Conservation (phyloP, 2,329 filamentous ascomycete genomes). For the Penicillium sp. region DNA sequence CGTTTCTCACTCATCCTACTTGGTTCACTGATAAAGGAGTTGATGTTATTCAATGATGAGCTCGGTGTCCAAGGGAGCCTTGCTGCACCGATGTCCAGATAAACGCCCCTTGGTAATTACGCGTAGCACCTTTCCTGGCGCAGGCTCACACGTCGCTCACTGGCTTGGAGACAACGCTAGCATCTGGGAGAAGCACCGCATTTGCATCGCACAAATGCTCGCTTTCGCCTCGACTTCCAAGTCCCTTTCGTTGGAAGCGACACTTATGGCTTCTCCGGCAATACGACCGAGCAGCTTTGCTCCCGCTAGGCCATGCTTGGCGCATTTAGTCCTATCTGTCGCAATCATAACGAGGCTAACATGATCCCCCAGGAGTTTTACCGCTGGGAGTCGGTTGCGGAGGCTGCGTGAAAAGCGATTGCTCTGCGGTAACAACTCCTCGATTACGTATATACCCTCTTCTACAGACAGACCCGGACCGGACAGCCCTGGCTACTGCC, state of each 20-base stretch:
- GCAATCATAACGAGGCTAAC: slow-evolving; percentile 68
- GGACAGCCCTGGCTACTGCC: slow-evolving; percentile 72
- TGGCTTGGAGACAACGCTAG: slow-evolving; percentile 67
- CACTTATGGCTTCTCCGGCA: slow-evolving; percentile 74
- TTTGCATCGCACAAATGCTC: slow-evolving; percentile 64
- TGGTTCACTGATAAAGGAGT: background rate
- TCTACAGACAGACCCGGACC: slow-evolving; percentile 63
- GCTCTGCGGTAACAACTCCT: slow-evolving; percentile 74
- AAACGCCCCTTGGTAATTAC: slow-evolving; percentile 74
- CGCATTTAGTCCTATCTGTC: slow-evolving; percentile 76
- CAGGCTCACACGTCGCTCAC: slow-evolving; percentile 64
- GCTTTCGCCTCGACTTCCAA: slow-evolving; percentile 67
- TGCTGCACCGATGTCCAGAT: slow-evolving; percentile 67
- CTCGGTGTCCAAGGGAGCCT: slow-evolving; percentile 65
- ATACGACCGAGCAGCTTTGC: slow-evolving; percentile 71
- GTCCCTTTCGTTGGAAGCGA: slow-evolving; percentile 73
- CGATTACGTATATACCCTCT: slow-evolving; percentile 78
- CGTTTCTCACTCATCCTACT: slow-evolving; percentile 21
- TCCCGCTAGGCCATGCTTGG: slow-evolving; percentile 75
- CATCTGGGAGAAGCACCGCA: slow-evolving; percentile 63
- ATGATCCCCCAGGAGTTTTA: slow-evolving; percentile 73
- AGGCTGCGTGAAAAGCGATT: slow-evolving; percentile 71
- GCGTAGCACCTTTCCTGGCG: slow-evolving; percentile 75
- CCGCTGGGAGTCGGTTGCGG: slow-evolving; percentile 66
- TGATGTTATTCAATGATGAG: slow-evolving; percentile 65